phyloP scores from a whole-genome alignment of 2,329 filamentous ascomycete genomes.

The Sclerotinia glacialis region DNA sequence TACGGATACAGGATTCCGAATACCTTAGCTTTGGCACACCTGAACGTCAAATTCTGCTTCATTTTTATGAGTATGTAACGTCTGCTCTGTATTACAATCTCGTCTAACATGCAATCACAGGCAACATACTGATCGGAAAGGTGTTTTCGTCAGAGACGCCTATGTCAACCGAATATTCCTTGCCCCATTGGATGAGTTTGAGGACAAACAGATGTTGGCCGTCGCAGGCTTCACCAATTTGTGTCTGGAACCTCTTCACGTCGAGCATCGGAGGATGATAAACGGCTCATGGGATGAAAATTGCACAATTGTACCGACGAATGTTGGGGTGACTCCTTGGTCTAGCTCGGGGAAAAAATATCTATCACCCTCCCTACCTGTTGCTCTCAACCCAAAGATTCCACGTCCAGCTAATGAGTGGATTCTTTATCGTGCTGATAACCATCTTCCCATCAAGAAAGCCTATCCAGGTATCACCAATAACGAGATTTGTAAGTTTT shows the following conservation, averaged over 20 bases:
- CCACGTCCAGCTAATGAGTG: conserved; percentile 17
- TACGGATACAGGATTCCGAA: not conserved
- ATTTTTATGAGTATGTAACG: conserved; percentile 4
- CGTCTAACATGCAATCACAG: not conserved
- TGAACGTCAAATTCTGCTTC: conserved; percentile 10
- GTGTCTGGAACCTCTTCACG: not conserved
- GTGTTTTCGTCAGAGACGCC: not conserved
- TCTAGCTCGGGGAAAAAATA: not conserved
- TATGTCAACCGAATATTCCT: not conserved
- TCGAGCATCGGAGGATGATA: not conserved
- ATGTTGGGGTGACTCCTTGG: not conserved
- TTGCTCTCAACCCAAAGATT: not conserved
- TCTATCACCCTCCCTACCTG: not conserved
- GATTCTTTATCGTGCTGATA: conserved; percentile 15
- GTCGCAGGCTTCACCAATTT: conserved; percentile 10
- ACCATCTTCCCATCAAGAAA: conserved; percentile 12
- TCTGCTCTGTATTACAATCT: not conserved
- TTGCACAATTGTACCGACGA: not conserved
- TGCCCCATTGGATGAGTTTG: not conserved
- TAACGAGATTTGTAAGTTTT: conserved; percentile 15
- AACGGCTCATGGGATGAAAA: not conserved
- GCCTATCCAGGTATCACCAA: conserved; percentile 12
- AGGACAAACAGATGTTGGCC: not conserved
- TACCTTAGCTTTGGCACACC: not conserved
- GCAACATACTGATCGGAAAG: not conserved